A percentile compares a stretch with the other conserved stretches of the same genome.
These are phyloP conservation scores for Closterium sp. DNA, from an alignment of 139 green algal genomes.

Conservation along the genomic window DNA sequence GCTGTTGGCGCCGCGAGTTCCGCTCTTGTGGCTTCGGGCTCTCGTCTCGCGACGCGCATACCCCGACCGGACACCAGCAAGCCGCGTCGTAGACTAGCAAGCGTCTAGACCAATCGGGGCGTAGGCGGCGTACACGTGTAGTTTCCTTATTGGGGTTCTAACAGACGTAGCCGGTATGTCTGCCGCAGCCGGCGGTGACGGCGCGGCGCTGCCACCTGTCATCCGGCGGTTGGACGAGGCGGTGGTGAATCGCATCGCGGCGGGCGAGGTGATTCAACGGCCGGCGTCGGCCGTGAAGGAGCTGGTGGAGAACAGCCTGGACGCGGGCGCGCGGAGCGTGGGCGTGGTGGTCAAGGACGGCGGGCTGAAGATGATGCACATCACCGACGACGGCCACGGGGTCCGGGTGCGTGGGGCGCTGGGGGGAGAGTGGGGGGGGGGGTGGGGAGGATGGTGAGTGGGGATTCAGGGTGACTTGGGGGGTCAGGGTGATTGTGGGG, in stretches of 20 bases:
- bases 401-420: slow-evolving; percentile 62
- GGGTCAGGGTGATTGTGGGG: too few species aligned
- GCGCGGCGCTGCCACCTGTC: slow-evolving; percentile 19
- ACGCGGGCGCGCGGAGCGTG: slow-evolving; percentile 79
- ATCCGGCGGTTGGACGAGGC: slow-evolving; percentile 68
- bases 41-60: too few species aligned
- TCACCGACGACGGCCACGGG: slow-evolving; percentile 89
- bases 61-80: too few species aligned
- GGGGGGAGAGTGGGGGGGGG: too few species aligned
- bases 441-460: too few species aligned
- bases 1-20: too few species aligned
- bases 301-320: slow-evolving; percentile 95
- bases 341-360: slow-evolving; percentile 85
- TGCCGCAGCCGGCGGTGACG: not conserved
- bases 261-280: slow-evolving; percentile 79
- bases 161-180: not conserved
- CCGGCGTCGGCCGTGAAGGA: slow-evolving; percentile 91
- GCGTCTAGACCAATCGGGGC: too few species aligned
- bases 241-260: slow-evolving; percentile 93
- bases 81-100: too few species aligned
- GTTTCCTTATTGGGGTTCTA: too few species aligned
- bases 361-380: slow-evolving; percentile 86
- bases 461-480: too few species aligned
- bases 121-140: too few species aligned
- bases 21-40: too few species aligned